These are phyloP conservation scores for Paralagenidium karlingii DNA, from an alignment of 352 stramenopile genomes.

Conservation along the genomic window DNA sequence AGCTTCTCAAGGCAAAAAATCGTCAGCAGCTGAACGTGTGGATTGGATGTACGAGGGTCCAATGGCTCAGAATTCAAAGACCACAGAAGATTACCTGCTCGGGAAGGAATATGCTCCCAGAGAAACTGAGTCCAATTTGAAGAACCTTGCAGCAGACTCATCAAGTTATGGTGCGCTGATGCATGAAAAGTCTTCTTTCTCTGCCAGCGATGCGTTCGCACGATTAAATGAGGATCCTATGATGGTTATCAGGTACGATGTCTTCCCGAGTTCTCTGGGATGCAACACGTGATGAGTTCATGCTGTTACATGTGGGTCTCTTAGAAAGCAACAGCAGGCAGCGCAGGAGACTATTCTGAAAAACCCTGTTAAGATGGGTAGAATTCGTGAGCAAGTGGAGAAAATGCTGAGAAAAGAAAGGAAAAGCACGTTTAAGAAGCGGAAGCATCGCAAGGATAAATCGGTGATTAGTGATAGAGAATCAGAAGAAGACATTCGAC, in stretches of 20 bases:
- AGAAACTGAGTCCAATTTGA: slow-evolving; percentile 26
- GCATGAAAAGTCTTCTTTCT: slow-evolving; percentile 27
- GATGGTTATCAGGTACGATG: slow-evolving; percentile 82
- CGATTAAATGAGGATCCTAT: slow-evolving; percentile 93
- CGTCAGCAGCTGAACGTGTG: slow-evolving; percentile 64
- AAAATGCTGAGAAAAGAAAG: slow-evolving; percentile 53
- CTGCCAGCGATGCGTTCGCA: slow-evolving; percentile 87
- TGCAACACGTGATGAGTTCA: background rate
- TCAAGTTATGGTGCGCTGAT: slow-evolving; percentile 60
- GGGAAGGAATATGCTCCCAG: slow-evolving; percentile 81
- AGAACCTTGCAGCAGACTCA: slow-evolving; percentile 19
- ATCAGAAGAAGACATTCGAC: background rate
- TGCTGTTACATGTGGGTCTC: background rate
- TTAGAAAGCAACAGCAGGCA: slow-evolving; percentile 55
- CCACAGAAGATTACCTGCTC: slow-evolving; percentile 86
- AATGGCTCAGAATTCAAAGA: slow-evolving; percentile 54
- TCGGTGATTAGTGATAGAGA: too few species aligned
- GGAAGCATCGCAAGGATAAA: slow-evolving; percentile 30
- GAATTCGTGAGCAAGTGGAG: slow-evolving; percentile 72
- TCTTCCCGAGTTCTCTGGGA: too few species aligned
- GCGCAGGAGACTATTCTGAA: slow-evolving; percentile 78
- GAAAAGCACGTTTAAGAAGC: slow-evolving; percentile 19
- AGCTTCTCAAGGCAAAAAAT: slow-evolving; percentile 71
- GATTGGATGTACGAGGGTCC: slow-evolving; percentile 97
- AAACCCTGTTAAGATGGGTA: slow-evolving; percentile 84